Conservation (phyloP, 2,329 filamentous ascomycete genomes). For the Trichoderma atrobrunneum region DNA sequence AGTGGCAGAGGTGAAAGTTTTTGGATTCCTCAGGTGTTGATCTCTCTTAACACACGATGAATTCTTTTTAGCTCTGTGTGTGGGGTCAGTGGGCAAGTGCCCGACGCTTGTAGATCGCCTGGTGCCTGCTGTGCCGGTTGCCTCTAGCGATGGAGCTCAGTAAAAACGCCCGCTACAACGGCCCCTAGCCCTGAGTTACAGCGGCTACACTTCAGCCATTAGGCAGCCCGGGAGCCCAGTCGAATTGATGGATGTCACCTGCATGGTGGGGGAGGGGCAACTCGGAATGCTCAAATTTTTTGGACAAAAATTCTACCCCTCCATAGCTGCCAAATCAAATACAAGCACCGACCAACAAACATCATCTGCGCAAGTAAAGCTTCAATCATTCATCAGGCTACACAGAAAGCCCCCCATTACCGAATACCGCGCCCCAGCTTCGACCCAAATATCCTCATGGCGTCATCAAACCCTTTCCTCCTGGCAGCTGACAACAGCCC, state of each 20-base stretch:
- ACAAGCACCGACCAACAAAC: not conserved
- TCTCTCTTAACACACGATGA: not conserved
- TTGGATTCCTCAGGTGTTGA: not conserved
- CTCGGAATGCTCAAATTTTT: not conserved
- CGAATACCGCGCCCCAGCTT: not conserved
- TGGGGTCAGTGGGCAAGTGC: not conserved
- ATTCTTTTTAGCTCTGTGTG: not conserved
- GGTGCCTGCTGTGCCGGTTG: not conserved
- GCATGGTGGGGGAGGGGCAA: constrained; percentile 10
- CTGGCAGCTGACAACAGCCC: constrained; percentile 79
- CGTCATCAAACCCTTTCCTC: constrained; percentile 62
- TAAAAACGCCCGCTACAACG: not conserved
- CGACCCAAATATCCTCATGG: constrained; percentile 35
- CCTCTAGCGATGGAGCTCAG: not conserved
- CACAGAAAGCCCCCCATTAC: not conserved
- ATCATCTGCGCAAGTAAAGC: not conserved
- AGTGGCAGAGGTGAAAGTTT: not conserved
- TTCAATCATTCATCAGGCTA: not conserved
- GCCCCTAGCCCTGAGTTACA: not conserved
- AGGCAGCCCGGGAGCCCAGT: not conserved
- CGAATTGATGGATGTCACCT: not conserved
- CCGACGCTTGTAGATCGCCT: not conserved
- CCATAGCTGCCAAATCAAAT: not conserved
- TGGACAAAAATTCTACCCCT: constrained; percentile 2
- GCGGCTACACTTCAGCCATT: not conserved